Conservation (phyloP, 495 filamentous ascomycete species). For the Hypoxylon cercidicola region DNA sequence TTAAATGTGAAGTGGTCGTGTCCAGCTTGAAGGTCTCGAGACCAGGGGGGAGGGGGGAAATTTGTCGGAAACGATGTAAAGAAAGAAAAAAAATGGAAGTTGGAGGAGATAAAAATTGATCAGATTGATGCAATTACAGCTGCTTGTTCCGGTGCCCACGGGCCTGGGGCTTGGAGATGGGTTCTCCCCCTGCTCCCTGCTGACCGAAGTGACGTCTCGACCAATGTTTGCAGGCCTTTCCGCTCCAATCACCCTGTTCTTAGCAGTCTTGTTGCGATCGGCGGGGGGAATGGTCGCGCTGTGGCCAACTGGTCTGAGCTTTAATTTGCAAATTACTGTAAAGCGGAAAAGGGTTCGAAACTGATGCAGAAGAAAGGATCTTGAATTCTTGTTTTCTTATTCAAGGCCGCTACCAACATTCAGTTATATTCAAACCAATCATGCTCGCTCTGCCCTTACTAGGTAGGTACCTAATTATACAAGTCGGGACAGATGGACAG, state of each 20-base stretch:
- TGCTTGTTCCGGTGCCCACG: slow-evolving; percentile 30
- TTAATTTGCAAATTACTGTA: slow-evolving; percentile 1
- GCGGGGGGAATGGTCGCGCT: neutral
- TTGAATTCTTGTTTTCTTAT: slow-evolving; percentile 23
- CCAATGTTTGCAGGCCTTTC: slow-evolving; percentile 7
- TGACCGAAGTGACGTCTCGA: slow-evolving; percentile 37
- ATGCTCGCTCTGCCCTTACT: neutral
- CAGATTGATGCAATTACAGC: slow-evolving; percentile 25
- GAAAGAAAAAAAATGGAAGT: slow-evolving; percentile 16
- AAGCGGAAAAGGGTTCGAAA: neutral
- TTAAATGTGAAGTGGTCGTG: slow-evolving; percentile 23
- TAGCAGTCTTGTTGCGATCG: slow-evolving; percentile 20
- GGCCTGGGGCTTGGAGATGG: slow-evolving; percentile 17
- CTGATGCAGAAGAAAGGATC: neutral
- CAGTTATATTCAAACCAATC: slow-evolving; percentile 21
- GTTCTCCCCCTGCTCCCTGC: slow-evolving; percentile 10
- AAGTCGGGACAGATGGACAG: too few species aligned
- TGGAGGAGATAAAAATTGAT: slow-evolving; percentile 20
- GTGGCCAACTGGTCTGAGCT: neutral
- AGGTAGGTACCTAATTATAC: neutral
- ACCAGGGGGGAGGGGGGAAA: slow-evolving; percentile 1
- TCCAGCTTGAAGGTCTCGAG: slow-evolving; percentile 2
- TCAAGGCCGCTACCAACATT: slow-evolving; percentile 24
- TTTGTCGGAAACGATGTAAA: slow-evolving; percentile 25
- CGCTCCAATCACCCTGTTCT: slow-evolving; percentile 29